Evolutionary conservation across 2,329 filamentous ascomycete species (phyloP), one percentile per base, ranked within the genome.

Genomic region (Exserohilum turcica): DNA sequence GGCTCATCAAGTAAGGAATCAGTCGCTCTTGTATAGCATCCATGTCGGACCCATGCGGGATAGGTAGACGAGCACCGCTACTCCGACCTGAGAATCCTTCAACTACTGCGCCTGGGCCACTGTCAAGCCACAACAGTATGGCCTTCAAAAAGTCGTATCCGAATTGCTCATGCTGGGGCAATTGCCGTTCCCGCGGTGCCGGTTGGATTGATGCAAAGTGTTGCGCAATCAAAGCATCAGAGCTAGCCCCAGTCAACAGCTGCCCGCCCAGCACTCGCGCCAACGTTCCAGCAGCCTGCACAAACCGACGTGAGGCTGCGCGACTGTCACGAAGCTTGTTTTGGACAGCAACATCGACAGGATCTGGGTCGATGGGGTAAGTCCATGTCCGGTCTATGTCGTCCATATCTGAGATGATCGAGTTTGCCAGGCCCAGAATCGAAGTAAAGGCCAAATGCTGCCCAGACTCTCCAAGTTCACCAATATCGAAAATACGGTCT

Each of bases 101-200:
- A 2, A 86, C 67, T 8, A 87, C 68, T 24, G 78, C 78, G 7
- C 79, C 75, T 12, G 82, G 74, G 8, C 85, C 85, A 29, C 83
- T 84, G 48, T 85, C 82, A 2, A 87, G 72, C 83, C 84, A 88
- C 1, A 87, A 74, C 2, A 86, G 64, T 37, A 87, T 85, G 1
- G 85, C 84, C 65, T 84, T 86, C 21, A 87, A 61, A 60, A 88
- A 87, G 59, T 87, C 85, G 60, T 86, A 86, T n/a, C 78, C 78
- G 64, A 87, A 87, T 12, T 80, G 79, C 38, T 83, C 78, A 16
- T 77, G 73, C 6, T 53, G 64, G 13, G 69, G 64, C 8, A 74
- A 37, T 6, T 65, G 60, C 7, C 71, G 60, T 37, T 77, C 74
- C 12, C 66, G 64, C 3, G 74, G 72, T 1, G 81, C 78, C 15